Percentiles rank a stretch among this genome's conserved stretches.
phyloP scores from a whole-genome alignment of 2,329 filamentous ascomycete genomes.

The Cladobotryum protrusum region DNA sequence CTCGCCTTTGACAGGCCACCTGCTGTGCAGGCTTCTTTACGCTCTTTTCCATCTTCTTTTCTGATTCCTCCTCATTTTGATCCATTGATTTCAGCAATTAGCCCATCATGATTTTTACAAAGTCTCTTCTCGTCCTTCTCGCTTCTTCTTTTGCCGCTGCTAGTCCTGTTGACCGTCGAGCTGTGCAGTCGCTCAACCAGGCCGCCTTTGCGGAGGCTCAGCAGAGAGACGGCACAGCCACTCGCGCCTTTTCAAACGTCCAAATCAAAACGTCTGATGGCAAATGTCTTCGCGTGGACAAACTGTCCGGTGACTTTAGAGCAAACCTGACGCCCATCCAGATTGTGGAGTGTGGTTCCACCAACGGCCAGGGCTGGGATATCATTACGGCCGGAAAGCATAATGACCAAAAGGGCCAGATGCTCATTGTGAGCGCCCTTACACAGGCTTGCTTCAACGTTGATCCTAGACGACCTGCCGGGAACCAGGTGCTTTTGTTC shows the following conservation, averaged over 20 bases:
- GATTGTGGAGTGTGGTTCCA: slow-evolving; percentile 36
- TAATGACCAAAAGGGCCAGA: slow-evolving; percentile 39
- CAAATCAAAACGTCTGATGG: slow-evolving; percentile 40
- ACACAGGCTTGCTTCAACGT: slow-evolving; percentile 56
- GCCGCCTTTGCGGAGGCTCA: slow-evolving; percentile 40
- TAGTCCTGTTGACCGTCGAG: slow-evolving; percentile 1
- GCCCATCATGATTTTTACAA: slow-evolving; percentile 5
- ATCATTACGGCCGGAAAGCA: slow-evolving; percentile 46
- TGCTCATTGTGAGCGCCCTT: slow-evolving; percentile 49
- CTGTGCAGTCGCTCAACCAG: slow-evolving; percentile 36
- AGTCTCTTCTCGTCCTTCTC: slow-evolving; percentile 2
- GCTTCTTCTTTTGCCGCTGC: slow-evolving; percentile 10
- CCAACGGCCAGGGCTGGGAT: slow-evolving; percentile 41
- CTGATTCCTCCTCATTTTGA: not conserved
- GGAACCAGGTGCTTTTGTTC: slow-evolving; percentile 50
- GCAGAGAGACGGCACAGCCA: slow-evolving; percentile 37
- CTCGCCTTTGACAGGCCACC: slow-evolving; percentile 14
- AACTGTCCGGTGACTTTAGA: slow-evolving; percentile 42
- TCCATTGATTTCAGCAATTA: not conserved
- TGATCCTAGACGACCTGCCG: slow-evolving; percentile 43
- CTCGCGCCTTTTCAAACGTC: slow-evolving; percentile 37
- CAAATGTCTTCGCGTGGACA: slow-evolving; percentile 40
- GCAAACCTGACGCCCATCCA: slow-evolving; percentile 43
- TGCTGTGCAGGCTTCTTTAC: slow-evolving; percentile 15
- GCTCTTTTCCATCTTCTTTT: slow-evolving; percentile 4